Conservation (phyloP, 768 basidiomycete genomes). For the Russula sp. region DNA sequence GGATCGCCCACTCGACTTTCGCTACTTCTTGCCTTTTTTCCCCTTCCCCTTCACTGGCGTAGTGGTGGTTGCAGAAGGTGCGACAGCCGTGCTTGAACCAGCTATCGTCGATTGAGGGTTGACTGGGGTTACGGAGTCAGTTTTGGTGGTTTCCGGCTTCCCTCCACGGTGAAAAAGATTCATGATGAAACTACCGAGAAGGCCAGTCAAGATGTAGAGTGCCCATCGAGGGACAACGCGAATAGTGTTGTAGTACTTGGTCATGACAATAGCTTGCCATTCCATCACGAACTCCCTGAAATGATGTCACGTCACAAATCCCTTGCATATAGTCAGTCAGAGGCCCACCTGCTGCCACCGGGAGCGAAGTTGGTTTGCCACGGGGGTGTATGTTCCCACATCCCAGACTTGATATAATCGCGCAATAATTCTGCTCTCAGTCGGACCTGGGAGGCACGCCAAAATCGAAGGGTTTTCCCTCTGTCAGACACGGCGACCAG, state of each 20-base stretch:
- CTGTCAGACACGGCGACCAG: slow-evolving; percentile 64
- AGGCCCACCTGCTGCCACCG: slow-evolving; percentile 61
- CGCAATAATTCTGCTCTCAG: slow-evolving; percentile 53
- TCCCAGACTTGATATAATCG: slow-evolving; percentile 57
- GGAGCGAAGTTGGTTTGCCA: slow-evolving; percentile 70
- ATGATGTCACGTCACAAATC: not conserved
- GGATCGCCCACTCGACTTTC: not conserved
- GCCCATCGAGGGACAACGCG: slow-evolving; percentile 64
- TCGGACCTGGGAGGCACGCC: slow-evolving; percentile 54
- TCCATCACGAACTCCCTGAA: slow-evolving; percentile 63
- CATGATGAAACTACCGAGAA: slow-evolving; percentile 57
- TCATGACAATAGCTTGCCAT: slow-evolving; percentile 43
- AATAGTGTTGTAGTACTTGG: slow-evolving; percentile 44
- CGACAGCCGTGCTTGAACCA: slow-evolving; percentile 8
- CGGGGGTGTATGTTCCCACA: slow-evolving; percentile 52
- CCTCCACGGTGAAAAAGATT: slow-evolving; percentile 47
- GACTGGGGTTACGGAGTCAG: slow-evolving; percentile 10
- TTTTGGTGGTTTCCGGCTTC: slow-evolving; percentile 17
- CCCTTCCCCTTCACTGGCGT: slow-evolving; percentile 17
- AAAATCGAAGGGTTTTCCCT: slow-evolving; percentile 77
- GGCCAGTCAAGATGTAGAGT: slow-evolving; percentile 58
- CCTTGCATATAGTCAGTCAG: not conserved
- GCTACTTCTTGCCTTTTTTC: slow-evolving; percentile 13
- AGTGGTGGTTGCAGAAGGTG: slow-evolving; percentile 1
- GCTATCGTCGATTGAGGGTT: not conserved